Percentiles rank a stretch among this genome's conserved stretches.
Evolutionary conservation across 495 filamentous ascomycete species (phyloP).

Genomic region (Astrocystis sublimbata): DNA sequence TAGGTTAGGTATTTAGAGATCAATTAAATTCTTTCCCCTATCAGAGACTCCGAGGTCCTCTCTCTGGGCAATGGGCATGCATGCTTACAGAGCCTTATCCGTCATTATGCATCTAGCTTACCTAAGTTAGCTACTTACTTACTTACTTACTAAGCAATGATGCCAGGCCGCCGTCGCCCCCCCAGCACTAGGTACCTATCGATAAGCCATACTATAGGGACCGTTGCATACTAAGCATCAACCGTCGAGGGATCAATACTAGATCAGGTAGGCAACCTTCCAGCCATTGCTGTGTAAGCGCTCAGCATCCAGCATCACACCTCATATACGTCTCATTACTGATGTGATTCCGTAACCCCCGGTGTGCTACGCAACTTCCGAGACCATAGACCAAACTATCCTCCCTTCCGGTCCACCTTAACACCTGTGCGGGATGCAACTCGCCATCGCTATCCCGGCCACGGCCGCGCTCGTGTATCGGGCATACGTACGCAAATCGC

Average conservation of each 20-base stretch:
- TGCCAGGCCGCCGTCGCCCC: too few species aligned
- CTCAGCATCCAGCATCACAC: background rate
- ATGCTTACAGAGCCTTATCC: too few species aligned
- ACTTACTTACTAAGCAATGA: too few species aligned
- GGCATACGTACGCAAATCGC: conserved; percentile 69
- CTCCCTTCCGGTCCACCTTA: background rate
- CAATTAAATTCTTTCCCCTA: too few species aligned
- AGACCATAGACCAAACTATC: background rate
- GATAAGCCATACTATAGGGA: background rate
- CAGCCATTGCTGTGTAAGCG: conserved; percentile 1
- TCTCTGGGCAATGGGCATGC: too few species aligned
- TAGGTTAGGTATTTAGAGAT: too few species aligned
- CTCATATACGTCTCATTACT: background rate
- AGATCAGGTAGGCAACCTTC: too few species aligned
- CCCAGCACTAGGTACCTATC: too few species aligned
- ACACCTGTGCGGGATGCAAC: conserved; percentile 57
- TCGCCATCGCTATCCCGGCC: conserved; percentile 66
- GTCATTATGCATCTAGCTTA: too few species aligned
- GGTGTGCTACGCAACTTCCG: background rate
- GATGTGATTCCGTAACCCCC: background rate
- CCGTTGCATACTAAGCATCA: too few species aligned
- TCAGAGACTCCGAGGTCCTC: too few species aligned
- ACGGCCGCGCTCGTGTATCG: conserved; percentile 65
- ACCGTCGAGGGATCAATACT: background rate
- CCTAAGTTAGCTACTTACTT: too few species aligned